Conservation (phyloP, 2,329 filamentous ascomycete species). For the Dactylellina sp. region DNA sequence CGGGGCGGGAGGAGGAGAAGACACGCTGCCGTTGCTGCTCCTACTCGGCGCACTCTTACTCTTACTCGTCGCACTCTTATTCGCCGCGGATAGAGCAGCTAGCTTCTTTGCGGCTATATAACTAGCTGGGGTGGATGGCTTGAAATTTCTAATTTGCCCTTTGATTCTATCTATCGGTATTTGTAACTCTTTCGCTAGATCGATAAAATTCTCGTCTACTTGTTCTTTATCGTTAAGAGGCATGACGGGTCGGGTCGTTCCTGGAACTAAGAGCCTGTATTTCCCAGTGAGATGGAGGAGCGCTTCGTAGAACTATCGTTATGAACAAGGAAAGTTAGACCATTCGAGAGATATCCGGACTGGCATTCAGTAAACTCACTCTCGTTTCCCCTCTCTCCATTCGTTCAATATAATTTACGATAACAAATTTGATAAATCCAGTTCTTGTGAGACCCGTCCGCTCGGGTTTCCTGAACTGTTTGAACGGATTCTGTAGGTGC, state of each 20-base stretch:
- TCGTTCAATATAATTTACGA: conserved; percentile 39
- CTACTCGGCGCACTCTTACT: neutral
- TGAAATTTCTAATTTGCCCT: conserved; percentile 18
- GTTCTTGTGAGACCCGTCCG: conserved; percentile 22
- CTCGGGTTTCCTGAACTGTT: conserved; percentile 31
- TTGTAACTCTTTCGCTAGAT: conserved; percentile 31
- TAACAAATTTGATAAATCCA: conserved; percentile 48
- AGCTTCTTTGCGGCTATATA: neutral
- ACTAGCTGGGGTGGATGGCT: neutral
- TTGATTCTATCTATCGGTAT: conserved; percentile 48
- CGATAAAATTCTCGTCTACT: conserved; percentile 39
- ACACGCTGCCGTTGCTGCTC: neutral
- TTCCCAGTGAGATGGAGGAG: conserved; percentile 32
- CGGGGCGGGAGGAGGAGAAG: neutral
- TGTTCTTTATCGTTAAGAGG: conserved; percentile 40
- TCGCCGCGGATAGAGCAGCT: neutral
- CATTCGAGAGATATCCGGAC: neutral
- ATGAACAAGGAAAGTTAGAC: neutral
- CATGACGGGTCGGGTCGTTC: conserved; percentile 46
- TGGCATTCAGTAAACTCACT: conserved; percentile 16
- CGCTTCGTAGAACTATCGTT: conserved; percentile 19
- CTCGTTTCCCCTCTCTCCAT: conserved; percentile 17
- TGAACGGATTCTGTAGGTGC: conserved; percentile 34
- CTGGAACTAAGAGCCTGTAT: conserved; percentile 40
- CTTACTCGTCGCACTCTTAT: neutral